phyloP scores from a whole-genome alignment of 116 monocot species.

The Iris pallida region DNA sequence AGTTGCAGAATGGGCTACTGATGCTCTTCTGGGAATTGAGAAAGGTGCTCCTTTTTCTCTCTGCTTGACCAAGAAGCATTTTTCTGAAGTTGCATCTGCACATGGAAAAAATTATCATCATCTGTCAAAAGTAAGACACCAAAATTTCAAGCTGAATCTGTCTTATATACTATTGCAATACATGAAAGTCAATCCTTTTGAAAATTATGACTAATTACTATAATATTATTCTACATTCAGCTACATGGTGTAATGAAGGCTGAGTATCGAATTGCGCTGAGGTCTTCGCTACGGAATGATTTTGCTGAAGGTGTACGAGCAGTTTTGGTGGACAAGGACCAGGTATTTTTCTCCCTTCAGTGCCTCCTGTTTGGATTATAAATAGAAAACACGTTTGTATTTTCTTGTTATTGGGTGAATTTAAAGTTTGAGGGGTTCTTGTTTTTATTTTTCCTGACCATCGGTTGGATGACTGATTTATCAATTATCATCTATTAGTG shows the following conservation, averaged over 20 bases:
- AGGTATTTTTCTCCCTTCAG: slow-evolving; percentile 35
- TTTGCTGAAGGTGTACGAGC: slow-evolving; percentile 94
- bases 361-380: background rate
- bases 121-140: slow-evolving; percentile 55
- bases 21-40: slow-evolving; percentile 67
- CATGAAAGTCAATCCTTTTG: background rate
- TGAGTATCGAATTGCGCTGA: slow-evolving; percentile 84
- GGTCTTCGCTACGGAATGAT: slow-evolving; percentile 71
- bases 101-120: slow-evolving; percentile 46
- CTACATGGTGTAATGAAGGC: slow-evolving; percentile 80
- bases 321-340: slow-evolving; percentile 94
- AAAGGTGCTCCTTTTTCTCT: slow-evolving; percentile 97
- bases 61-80: slow-evolving; percentile 79
- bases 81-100: slow-evolving; percentile 77
- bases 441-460: background rate
- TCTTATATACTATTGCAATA: background rate
- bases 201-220: background rate
- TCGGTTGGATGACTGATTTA: background rate
- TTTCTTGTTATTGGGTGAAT: background rate
- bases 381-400: background rate
- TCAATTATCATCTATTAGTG: background rate
- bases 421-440: no score
- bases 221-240: slow-evolving; percentile 22
- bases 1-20: slow-evolving; percentile 82
- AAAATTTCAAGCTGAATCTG: background rate